phyloP scores from a whole-genome alignment of 148 eudicot species.

The Vaccinium corymbosum region DNA sequence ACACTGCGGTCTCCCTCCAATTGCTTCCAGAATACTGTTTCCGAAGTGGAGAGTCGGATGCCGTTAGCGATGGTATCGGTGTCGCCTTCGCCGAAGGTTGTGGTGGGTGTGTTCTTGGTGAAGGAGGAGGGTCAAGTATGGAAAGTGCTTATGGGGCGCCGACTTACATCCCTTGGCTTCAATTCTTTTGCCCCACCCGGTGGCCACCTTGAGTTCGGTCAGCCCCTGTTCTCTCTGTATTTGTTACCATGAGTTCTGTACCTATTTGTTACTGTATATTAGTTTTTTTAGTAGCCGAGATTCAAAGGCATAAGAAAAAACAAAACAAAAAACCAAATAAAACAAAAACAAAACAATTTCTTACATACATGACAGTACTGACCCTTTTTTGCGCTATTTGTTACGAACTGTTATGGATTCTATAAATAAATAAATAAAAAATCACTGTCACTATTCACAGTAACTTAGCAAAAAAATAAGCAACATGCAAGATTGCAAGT shows the following conservation, averaged over 20 bases:
- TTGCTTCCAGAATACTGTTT: background rate
- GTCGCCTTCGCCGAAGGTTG: conserved; percentile 42
- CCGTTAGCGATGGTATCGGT: background rate
- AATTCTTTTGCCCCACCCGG: conserved; percentile 82
- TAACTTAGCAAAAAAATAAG: too few species aligned
- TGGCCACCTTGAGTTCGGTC: conserved; percentile 91
- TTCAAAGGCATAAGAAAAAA: background rate
- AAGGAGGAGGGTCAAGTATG: conserved; percentile 26
- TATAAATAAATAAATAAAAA: too few species aligned
- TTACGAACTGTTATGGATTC: too few species aligned
- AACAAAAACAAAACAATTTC: too few species aligned
- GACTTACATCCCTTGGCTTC: conserved; percentile 60
- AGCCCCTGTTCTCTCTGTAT: background rate
- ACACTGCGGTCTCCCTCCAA: too few species aligned
- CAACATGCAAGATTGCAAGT: too few species aligned
- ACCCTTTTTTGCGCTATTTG: too few species aligned
- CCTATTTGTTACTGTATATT: too few species aligned
- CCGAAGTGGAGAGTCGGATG: background rate
- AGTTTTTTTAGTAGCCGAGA: too few species aligned
- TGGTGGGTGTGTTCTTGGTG: conserved; percentile 62
- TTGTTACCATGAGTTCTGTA: background rate
- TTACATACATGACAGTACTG: too few species aligned
- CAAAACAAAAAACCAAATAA: too few species aligned
- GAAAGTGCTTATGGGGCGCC: conserved; percentile 65
- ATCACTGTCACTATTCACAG: too few species aligned